Base-by-base conservation (phyloP, 2,329 filamentous ascomycete genomes). In the Cylindrodendrum hubeiense region DNA sequence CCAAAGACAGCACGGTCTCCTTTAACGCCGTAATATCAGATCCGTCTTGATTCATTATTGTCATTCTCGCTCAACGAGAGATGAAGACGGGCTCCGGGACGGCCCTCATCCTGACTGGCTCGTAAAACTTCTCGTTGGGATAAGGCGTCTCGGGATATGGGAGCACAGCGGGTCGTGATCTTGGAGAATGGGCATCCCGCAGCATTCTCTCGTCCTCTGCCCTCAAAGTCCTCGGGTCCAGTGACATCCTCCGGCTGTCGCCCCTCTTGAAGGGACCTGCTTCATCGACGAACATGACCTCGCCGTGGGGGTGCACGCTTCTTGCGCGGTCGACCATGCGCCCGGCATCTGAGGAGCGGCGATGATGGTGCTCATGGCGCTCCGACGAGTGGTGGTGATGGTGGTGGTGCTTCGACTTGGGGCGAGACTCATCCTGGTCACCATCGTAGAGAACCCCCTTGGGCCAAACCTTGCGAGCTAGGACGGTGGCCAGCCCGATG, bases 381-480 rank as follows among this genome's bases (percentile, higher is more conserved):
- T 55, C 44, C 39, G 53, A 37, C 34, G 41, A 52, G 30, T 53
- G 34, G 34, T 60, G 51, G n/a, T 51, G 41, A 24, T 57, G 66
- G 8, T 66, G 63, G 46, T 65, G 67, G 22, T 57, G 56, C 24
- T 64, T 37, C 3, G 47, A n/a, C 22, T 21, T 52, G 26, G 55
- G 46, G 9, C 61, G 68, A 7, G 60, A 44, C 52, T 76, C 75
- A 77, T 76, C 70, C 12, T 78, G 73, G 28, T 75, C 68, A 19
- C 70, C 75, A 13, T 74, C 73, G 57, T 77, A 68, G 21, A 74
- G 34, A 44, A 72, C 65, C 6, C 72, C 72, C 65, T 78, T 79
- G 30, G 77, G 77, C 78, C 79, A 80, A 67, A 78, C 69, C 58
- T 77, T 78, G 67, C 77, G 77, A 41, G 77, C 76, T 39, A 78